Percentiles rank a stretch among this genome's conserved stretches.
Conservation (phyloP, 2,329 filamentous ascomycete genomes). For the Thelonectria discophora region DNA sequence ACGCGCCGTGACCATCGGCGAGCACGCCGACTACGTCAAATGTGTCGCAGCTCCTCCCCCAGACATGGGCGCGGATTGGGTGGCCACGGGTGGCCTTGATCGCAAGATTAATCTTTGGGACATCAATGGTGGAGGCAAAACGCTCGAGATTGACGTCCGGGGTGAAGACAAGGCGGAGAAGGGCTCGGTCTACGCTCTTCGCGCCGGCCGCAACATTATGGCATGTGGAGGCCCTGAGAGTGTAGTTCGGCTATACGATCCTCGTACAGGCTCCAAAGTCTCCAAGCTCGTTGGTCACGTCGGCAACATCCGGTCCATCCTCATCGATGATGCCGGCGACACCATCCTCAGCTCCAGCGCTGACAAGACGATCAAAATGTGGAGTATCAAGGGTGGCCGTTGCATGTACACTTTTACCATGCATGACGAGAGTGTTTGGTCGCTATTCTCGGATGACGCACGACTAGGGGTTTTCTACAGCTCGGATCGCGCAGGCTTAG, state of each 20-base stretch:
- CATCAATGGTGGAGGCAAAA: conserved; percentile 84
- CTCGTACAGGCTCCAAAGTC: conserved; percentile 85
- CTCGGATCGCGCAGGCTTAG: conserved; percentile 86
- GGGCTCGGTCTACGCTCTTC: conserved; percentile 93
- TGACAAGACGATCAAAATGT: conserved; percentile 97
- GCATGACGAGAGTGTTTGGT: conserved; percentile 99
- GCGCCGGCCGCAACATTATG: conserved; percentile 80
- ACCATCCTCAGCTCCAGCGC: conserved; percentile 94
- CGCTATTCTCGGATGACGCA: conserved; percentile 87
- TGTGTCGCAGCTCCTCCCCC: conserved; percentile 79
- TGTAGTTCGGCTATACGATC: conserved; percentile 91
- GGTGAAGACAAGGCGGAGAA: conserved; percentile 88
- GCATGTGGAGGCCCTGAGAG: conserved; percentile 95
- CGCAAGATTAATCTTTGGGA: conserved; percentile 95
- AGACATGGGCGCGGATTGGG: conserved; percentile 76
- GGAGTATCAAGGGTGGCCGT: conserved; percentile 92
- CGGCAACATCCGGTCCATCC: conserved; percentile 89
- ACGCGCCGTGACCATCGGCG: conserved; percentile 76
- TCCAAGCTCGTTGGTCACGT: conserved; percentile 98
- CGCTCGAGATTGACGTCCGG: conserved; percentile 83
- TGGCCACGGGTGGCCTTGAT: conserved; percentile 93
- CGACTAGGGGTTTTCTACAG: conserved; percentile 92
- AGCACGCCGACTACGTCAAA: conserved; percentile 97
- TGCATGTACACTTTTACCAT: conserved; percentile 99
- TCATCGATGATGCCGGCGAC: conserved; percentile 88